Evolutionary conservation across 164 flowering plant genomes (phyloP).

Genomic region (Piper longum): DNA sequence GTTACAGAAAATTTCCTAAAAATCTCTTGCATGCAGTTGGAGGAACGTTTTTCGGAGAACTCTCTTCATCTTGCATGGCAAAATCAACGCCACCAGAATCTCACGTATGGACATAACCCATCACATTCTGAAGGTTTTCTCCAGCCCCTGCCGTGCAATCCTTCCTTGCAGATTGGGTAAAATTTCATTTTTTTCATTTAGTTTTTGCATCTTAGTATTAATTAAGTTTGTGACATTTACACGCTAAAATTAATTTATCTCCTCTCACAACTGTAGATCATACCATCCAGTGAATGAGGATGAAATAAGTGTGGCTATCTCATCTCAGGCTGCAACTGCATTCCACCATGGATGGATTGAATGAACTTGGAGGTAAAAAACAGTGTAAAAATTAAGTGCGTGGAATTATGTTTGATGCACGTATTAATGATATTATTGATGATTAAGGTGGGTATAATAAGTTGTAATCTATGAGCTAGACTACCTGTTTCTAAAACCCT

Average conservation of each 20-base stretch:
- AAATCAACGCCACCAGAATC: slow-evolving; percentile 17
- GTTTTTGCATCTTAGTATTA: no score
- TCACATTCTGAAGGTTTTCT: slow-evolving; percentile 38
- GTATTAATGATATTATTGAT: not conserved
- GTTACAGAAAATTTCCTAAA: no score
- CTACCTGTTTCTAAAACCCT: not conserved
- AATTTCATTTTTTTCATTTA: not conserved
- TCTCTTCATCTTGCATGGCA: slow-evolving; percentile 8
- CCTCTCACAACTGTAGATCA: slow-evolving; percentile 9
- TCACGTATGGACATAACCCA: slow-evolving; percentile 19
- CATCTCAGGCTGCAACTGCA: slow-evolving; percentile 24
- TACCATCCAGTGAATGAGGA: slow-evolving; percentile 20
- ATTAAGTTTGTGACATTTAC: not conserved
- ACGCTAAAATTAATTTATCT: not conserved
- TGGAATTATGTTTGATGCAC: not conserved
- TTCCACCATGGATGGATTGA: slow-evolving; percentile 28
- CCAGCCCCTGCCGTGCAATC: slow-evolving; percentile 39
- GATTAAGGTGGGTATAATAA: not conserved
- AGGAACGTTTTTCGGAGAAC: slow-evolving; percentile 1
- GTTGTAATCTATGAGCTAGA: not conserved
- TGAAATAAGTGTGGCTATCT: slow-evolving; percentile 14
- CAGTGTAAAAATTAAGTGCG: not conserved
- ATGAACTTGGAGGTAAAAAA: not conserved
- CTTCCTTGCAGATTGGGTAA: slow-evolving; percentile 46
- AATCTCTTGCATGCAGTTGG: not conserved